Base-by-base conservation (phyloP, 208 protist species). In the Leishmania tropica region DNA sequence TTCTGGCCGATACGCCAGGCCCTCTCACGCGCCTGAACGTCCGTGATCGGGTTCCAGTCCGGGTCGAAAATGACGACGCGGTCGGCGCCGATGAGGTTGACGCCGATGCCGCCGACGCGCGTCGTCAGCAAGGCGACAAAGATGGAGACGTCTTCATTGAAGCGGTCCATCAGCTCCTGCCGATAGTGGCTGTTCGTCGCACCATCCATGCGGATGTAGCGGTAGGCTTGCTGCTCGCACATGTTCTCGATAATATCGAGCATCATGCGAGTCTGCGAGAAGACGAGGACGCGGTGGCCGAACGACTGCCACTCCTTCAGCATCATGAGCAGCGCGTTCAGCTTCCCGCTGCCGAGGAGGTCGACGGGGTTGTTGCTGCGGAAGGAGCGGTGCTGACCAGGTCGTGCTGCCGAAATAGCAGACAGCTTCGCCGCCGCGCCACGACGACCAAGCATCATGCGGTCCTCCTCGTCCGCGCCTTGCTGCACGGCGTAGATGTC, bases 41-140 rank as follows among this genome's bases (percentile, higher is more conserved):
- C 96, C 1, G 92, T 98, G 48, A 94, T 88, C 3, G 96, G 97
- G 84, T 98, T 98, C 99, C 99, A 99, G 90, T 99, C 99, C 0
- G 99, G 99, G 84, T 99, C 99, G 76, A 98, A 99, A 37, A 99
- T 93, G n/a, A 99, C 89, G 17, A 99, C 99, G 40, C 98, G 91
- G 81, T 99, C 95, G 11, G 99, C 99, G 58, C 99, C 99, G 35
- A 93, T 99, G 1, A 99, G 85, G 85, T 99, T 99, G 28, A 99
- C 87, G 37, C 99, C 99, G 45, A 99, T 84, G 58, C 99, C 99
- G 42, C 99, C 98, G 13, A 98, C 98, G 28, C 95, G 92, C 19
- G 99, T 99, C 5, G 99, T 99, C 47, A 99, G 89, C 8, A 99
- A 85, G 54, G 99, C 99, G 15, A 98, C 76, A 83, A 99, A 99